Evolutionary conservation across 345 rosid species (phyloP), one percentile per base, ranked within the genome.

Genomic region (Eucalyptus shirleyi): DNA sequence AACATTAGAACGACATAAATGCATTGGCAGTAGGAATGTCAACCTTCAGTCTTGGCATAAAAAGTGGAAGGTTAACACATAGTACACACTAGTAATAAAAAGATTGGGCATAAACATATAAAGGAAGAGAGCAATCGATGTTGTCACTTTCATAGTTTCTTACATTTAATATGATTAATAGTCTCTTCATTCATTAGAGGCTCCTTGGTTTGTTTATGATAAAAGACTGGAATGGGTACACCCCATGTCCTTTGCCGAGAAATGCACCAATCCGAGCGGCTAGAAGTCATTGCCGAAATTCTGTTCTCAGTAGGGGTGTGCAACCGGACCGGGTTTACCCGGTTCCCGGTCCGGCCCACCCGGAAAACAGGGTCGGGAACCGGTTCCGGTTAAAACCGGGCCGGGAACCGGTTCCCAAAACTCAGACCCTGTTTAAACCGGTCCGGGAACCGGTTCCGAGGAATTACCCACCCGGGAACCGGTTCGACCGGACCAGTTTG

Each of bases 171-270:
- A 93, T 98, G 98, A 89, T 94, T 93, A 90, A 98, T 89, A 83
- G 97, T 97, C 92, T 97, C 98, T 89, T 94, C 95, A 91, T 97
- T 95, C 97, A 98, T 92, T 62, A 98, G 97, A 88, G 99, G 98
- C 91, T 96, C 98, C 94, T 90, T 96, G 90, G 99, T 92, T 87
- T 92, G 87, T 89, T 94, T 91, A 90, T 98, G 95, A 93, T 96
- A 98, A 90, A 98, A 97, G 53, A 95, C 99, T 34, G 99, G 99
- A 92, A 97, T 95, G 77, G 98, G 99, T 88, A 98, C 98, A 88
- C 99, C 99, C 99, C 99, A 96, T 67, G 97, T 93, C 92, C 99
- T 94, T 93, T 98, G 99, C 92, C 99, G 94, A 65, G 99, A 98
- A 91, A 97, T 98, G 91, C 99, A 98, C 99, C 99, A 97, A 92